These are phyloP conservation scores for Jamesozyma rosinii DNA, from an alignment of 805 yeast genomes.

Conservation along the genomic window DNA sequence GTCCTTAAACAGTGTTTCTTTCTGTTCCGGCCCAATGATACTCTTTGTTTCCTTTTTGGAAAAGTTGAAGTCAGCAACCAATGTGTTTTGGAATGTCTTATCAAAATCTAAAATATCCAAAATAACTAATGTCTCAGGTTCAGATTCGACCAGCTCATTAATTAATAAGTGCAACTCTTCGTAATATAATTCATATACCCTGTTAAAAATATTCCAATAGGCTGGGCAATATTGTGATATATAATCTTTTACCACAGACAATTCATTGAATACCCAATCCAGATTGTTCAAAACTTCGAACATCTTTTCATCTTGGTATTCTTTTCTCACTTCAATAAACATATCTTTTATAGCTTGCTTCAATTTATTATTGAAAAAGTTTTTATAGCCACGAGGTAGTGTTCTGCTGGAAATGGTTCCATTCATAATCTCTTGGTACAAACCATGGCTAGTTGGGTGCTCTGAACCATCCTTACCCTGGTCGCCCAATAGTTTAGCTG, in stretches of 20 bases:
- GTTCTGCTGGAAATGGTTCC: slow-evolving; percentile 37
- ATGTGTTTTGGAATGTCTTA: slow-evolving; percentile 48
- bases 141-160: slow-evolving; percentile 52
- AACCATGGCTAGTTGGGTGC: slow-evolving; percentile 26
- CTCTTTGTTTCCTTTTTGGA: slow-evolving; percentile 41
- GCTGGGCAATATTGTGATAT: slow-evolving; percentile 54
- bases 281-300: slow-evolving; percentile 59
- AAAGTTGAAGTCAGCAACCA: slow-evolving; percentile 44
- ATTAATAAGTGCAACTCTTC: slow-evolving; percentile 53
- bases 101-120: slow-evolving; percentile 71
- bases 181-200: slow-evolving; percentile 59
- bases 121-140: slow-evolving; percentile 73
- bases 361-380: slow-evolving; percentile 50
- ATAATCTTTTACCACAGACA: slow-evolving; percentile 53
- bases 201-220: slow-evolving; percentile 63
- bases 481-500: slow-evolving; percentile 11
- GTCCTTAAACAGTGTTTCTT: slow-evolving; percentile 65
- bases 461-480: slow-evolving; percentile 8
- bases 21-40: slow-evolving; percentile 61
- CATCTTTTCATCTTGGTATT: slow-evolving; percentile 39
- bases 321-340: slow-evolving; percentile 49
- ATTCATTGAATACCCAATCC: slow-evolving; percentile 78
- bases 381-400: slow-evolving; percentile 48
- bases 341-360: slow-evolving; percentile 54
- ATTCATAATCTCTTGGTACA: slow-evolving; percentile 34